Evolutionary conservation across 169 alveolate species (phyloP), one percentile per base, ranked within the genome.

Genomic region (Eimeria brunetti): DNA sequence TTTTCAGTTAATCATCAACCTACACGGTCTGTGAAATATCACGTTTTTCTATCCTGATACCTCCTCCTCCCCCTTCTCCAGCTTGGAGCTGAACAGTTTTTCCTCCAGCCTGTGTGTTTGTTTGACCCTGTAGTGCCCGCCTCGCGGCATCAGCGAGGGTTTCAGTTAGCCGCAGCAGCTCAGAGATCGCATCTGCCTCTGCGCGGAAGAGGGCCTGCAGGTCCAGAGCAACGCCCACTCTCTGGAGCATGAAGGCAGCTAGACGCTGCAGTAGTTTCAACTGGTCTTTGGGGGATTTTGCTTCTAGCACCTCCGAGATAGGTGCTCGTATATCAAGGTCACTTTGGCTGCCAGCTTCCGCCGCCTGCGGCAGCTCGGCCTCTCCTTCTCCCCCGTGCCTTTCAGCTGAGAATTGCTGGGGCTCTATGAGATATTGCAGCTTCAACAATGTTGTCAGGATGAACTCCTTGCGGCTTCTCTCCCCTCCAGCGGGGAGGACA

Each of bases 81-180:
- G 9, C 53, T 58, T 83, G 44, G 3, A 44, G 38, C 46, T 44
- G 49, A 11, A 49, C 22, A 5, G 46, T 27, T 22, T n/a, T 4
- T n/a, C 46, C 0, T 51, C 24, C 75, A 0, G n/a, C 53, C 75
- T 8, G 27, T 2, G 14, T 33, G 11, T 2, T 83, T 27, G 75
- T 49, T 58, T 53, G 73, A 33, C 36, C 27, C 51, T 83, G 51
- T 83, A 33, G 51, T 27, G 90, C 58, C 51, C 27, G 71, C 75
- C 27, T 53, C 44, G 60, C 56, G 44, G 81, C 78, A 2, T 67
- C 91, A 18, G 80, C 91, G 16, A 85, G 91, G 36, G 60, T 4
- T 46, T 85, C 91, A 30, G 91, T 64, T 1, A 85, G 91, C 24
- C 91, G 80, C 62, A 85, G 80, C 78, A 85, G 38, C 91, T 85